Evolutionary conservation across 1,284 basidiomycete genomes (phyloP), one percentile per base, ranked within the genome.

Genomic region (Cronartium ribicola): DNA sequence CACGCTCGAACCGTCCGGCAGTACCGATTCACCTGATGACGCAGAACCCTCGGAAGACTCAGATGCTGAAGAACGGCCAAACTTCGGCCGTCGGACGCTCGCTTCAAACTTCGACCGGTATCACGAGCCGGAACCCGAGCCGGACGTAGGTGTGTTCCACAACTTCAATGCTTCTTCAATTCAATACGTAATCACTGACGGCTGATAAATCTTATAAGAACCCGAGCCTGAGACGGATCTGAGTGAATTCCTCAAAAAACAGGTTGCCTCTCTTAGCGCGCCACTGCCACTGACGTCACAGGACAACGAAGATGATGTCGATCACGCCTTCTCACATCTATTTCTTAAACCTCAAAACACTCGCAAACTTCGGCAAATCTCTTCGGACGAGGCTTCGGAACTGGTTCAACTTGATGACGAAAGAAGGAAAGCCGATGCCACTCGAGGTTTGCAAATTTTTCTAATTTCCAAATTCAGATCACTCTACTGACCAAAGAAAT

Each of bases 81-180:
- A 22, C 36, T 72, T 65, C 40, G 5, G 46, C 37, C 62, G 63
- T 5, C 51, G 71, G 10, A 10, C 5, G 29, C 40, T 74, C 22
- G 57, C 13, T 44, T 48, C 65, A 5, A 74, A 74, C 51, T 43
- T 48, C 1, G 14, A 74, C 36, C 48, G 71, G 4, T 74, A 74
- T 74, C 39, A 60, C 46, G 71, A 74, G 43, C 71, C 71, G 13
- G 71, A 74, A 67, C 64, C 57, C 4, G 71, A 74, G 41, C 64
- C 65, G 29, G 65, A 74, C 46, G 17, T 39, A 66, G 71, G 71
- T 74, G n/a, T 10, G 11, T 39, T 57, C 43, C 66, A 41, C n/a
- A 20, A 37, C 13, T 13, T 64, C 57, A 20, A n/a, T 62, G 13
- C 20, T n/a, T 69, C 37, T 70, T 44, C 40, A 43, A 36, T 63